Evolutionary conservation across 371 early-diverging fungal genomes (phyloP).

Genomic region (Mucor saturninus): DNA sequence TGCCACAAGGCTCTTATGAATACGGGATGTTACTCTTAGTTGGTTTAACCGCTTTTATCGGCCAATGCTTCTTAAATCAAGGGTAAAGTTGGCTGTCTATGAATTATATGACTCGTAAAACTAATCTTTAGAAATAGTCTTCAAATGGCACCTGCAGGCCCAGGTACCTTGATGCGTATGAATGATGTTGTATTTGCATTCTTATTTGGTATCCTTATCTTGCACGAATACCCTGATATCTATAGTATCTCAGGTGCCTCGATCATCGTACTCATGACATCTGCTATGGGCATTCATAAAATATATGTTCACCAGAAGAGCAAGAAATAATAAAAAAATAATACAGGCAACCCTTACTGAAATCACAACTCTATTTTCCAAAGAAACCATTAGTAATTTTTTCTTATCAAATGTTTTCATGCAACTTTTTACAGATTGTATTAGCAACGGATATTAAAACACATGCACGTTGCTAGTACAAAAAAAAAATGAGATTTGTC

Average conservation of each 20-base stretch:
- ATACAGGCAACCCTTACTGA: too few relatives aligned
- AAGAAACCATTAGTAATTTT: too few relatives aligned
- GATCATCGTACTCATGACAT: conserved; percentile 71
- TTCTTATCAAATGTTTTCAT: too few relatives aligned
- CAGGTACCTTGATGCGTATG: conserved; percentile 77
- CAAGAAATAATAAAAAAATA: not conserved
- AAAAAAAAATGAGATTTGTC: too few relatives aligned
- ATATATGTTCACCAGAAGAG: conserved; percentile 14
- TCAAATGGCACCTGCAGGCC: conserved; percentile 79
- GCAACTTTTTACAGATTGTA: too few relatives aligned
- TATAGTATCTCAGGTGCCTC: conserved; percentile 65
- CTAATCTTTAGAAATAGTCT: conserved; percentile 36
- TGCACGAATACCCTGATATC: conserved; percentile 67
- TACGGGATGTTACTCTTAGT: conserved; percentile 49
- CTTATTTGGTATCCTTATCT: conserved; percentile 70
- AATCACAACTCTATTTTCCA: too few relatives aligned
- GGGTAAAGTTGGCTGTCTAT: conserved; percentile 43
- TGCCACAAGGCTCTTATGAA: conserved; percentile 38
- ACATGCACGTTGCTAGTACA: too few relatives aligned
- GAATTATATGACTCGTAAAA: not conserved
- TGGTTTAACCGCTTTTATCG: conserved; percentile 69
- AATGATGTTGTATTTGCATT: conserved; percentile 84
- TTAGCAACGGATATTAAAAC: too few relatives aligned
- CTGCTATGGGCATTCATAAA: conserved; percentile 68
- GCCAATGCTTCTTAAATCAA: conserved; percentile 77